phyloP scores from a whole-genome alignment of 768 basidiomycete genomes.

The Auricularia auricula-judae region DNA sequence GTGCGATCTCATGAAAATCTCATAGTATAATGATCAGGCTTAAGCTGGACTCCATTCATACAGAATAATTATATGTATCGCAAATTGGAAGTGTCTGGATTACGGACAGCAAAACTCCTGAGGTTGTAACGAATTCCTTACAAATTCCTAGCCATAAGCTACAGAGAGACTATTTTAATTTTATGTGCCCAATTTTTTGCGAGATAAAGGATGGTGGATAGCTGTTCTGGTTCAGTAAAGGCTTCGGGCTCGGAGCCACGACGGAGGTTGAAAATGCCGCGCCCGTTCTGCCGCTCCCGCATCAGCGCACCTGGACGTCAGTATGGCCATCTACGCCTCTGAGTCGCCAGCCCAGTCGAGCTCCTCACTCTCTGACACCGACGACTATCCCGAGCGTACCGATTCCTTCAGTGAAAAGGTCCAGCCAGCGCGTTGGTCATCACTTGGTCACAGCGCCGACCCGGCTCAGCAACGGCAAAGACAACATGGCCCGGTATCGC shows the following conservation, averaged over 20 bases:
- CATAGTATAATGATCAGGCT: too few species aligned
- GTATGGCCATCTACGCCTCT: slow-evolving; percentile 2
- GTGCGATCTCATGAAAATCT: too few species aligned
- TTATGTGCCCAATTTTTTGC: too few species aligned
- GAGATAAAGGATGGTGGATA: too few species aligned
- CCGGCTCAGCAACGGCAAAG: slow-evolving; percentile 15
- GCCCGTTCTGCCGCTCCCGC: not conserved
- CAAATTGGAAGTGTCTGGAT: too few species aligned
- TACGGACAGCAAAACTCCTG: too few species aligned
- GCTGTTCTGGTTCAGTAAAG: not conserved
- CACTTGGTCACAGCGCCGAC: slow-evolving; percentile 15
- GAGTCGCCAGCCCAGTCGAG: slow-evolving; percentile 29
- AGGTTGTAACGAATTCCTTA: too few species aligned
- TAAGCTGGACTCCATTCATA: too few species aligned
- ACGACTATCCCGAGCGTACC: slow-evolving; percentile 47
- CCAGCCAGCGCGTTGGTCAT: slow-evolving; percentile 15
- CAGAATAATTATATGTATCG: too few species aligned
- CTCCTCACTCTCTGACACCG: slow-evolving; percentile 70
- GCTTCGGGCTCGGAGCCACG: not conserved
- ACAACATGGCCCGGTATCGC: slow-evolving; percentile 44
- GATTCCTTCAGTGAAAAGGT: slow-evolving; percentile 25
- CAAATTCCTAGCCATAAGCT: too few species aligned
- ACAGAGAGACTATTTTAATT: too few species aligned
- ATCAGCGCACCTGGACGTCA: not conserved
- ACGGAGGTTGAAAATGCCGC: not conserved